These are phyloP conservation scores for Speleostelium caveatum DNA, from an alignment of 78 protist species.

Conservation along the genomic window DNA sequence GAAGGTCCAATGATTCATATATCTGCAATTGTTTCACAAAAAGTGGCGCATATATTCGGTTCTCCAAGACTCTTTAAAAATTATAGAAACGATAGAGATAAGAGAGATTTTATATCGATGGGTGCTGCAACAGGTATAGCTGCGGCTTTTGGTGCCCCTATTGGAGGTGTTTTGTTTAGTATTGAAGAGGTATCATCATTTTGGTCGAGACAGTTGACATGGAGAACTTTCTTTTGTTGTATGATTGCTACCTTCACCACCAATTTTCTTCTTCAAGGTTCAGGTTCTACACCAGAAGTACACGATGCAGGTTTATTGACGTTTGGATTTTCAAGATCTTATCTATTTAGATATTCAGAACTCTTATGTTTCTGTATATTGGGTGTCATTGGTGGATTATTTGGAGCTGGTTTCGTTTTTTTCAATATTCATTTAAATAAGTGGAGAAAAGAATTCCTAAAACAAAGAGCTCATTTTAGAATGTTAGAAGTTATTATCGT, in stretches of 20 bases:
- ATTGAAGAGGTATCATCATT: constrained; percentile 92
- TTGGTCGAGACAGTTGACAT: constrained; percentile 90
- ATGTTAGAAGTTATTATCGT: constrained; percentile 30
- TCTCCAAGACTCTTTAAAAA: constrained; percentile 25
- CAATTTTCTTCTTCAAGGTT: constrained; percentile 54
- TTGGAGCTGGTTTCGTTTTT: constrained; percentile 73
- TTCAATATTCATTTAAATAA: constrained; percentile 79
- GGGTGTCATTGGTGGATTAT: constrained; percentile 72
- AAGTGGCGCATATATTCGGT: constrained; percentile 35
- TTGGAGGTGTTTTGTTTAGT: constrained; percentile 95
- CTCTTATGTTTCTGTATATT: constrained; percentile 52
- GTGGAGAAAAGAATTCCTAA: constrained; percentile 71
- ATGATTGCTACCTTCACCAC: constrained; percentile 84
- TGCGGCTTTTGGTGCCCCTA: constrained; percentile 97
- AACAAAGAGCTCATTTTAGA: constrained; percentile 2
- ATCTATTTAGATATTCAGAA: constrained; percentile 69
- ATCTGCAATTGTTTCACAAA: constrained; percentile 84
- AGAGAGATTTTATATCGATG: constrained; percentile 87
- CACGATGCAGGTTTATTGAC: constrained; percentile 85
- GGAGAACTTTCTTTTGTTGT: constrained; percentile 92
- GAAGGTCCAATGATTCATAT: constrained; percentile 96
- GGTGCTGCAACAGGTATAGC: constrained; percentile 98
- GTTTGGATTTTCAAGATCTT: constrained; percentile 78
- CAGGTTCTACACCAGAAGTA: constrained; percentile 71
- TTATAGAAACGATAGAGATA: constrained; percentile 90